These are phyloP conservation scores for Hypoxylon sp. DNA, from an alignment of 2,329 filamentous ascomycete species.

Conservation along the genomic window DNA sequence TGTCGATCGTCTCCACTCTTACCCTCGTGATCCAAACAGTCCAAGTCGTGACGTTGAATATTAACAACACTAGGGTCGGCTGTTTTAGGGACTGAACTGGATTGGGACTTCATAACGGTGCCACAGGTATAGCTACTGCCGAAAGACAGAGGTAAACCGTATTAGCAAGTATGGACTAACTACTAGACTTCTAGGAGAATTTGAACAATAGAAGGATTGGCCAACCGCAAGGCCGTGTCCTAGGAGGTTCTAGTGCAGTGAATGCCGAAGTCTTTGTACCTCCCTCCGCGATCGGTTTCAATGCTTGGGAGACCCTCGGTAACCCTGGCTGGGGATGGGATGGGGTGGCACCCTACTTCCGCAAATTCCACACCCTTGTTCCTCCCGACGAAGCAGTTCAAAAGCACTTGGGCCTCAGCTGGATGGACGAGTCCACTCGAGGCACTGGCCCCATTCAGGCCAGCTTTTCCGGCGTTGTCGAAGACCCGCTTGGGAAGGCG, in stretches of 20 bases:
- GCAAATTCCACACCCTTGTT: slow-evolving; percentile 54
- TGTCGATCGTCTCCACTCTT: background rate
- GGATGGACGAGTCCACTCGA: slow-evolving; percentile 26
- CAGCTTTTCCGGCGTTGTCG: slow-evolving; percentile 30
- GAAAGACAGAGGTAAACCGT: background rate
- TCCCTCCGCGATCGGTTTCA: slow-evolving; percentile 44
- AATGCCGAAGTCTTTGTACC: slow-evolving; percentile 50
- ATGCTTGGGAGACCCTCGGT: slow-evolving; percentile 57
- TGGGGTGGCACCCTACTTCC: slow-evolving; percentile 52
- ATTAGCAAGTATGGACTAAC: background rate
- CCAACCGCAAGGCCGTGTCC: slow-evolving; percentile 14
- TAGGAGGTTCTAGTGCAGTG: slow-evolving; percentile 42
- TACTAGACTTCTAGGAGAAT: background rate
- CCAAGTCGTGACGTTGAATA: background rate
- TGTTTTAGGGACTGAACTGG: slow-evolving; percentile 4
- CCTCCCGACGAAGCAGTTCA: slow-evolving; percentile 17
- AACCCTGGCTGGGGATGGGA: slow-evolving; percentile 54
- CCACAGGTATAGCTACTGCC: slow-evolving; percentile 1
- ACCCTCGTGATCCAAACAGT: background rate
- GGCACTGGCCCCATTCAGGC: slow-evolving; percentile 30
- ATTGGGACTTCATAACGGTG: slow-evolving; percentile 24
- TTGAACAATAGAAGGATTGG: slow-evolving; percentile 12
- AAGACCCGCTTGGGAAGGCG: slow-evolving; percentile 27
- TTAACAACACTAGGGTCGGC: slow-evolving; percentile 5
- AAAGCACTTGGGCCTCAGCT: slow-evolving; percentile 37